Evolutionary conservation across 2,329 filamentous ascomycete genomes (phyloP).

Genomic region (Fusarium drepaniforme): DNA sequence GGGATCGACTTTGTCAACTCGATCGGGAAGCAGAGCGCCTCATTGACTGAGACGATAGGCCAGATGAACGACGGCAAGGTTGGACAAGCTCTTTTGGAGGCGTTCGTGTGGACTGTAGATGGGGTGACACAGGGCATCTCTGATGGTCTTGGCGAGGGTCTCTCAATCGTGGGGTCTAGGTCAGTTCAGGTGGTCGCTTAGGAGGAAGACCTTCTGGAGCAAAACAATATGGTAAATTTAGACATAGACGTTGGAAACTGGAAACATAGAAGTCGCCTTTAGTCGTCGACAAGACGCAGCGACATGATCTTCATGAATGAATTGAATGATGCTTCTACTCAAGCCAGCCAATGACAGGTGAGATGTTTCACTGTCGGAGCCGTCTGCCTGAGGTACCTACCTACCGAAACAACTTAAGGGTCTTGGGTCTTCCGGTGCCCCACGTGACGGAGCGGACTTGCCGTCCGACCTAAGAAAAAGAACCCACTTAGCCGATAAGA

Average conservation of each 20-base stretch:
- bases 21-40: slow-evolving; percentile 70
- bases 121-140: slow-evolving; percentile 75
- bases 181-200: slow-evolving; percentile 4
- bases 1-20: slow-evolving; percentile 69
- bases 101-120: slow-evolving; percentile 71
- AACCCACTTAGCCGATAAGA: slow-evolving; percentile 8
- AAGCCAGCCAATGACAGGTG: neutral
- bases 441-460: slow-evolving; percentile 28
- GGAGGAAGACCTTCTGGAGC: neutral
- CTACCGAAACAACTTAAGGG: neutral
- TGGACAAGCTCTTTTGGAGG: slow-evolving; percentile 68
- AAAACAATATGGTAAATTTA: neutral
- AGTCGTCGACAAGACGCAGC: neutral
- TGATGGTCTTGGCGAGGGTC: slow-evolving; percentile 66
- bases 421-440: neutral
- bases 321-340: neutral
- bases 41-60: slow-evolving; percentile 64
- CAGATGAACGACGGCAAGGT: slow-evolving; percentile 74
- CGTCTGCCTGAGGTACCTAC: slow-evolving; percentile 1
- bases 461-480: neutral
- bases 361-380: neutral
- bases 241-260: slow-evolving; percentile 10
- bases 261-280: neutral
- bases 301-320: neutral
- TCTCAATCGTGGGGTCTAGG: slow-evolving; percentile 42